These are phyloP conservation scores for Trichocladium uniseriatum DNA, from an alignment of 495 filamentous ascomycete genomes.

Conservation along the genomic window DNA sequence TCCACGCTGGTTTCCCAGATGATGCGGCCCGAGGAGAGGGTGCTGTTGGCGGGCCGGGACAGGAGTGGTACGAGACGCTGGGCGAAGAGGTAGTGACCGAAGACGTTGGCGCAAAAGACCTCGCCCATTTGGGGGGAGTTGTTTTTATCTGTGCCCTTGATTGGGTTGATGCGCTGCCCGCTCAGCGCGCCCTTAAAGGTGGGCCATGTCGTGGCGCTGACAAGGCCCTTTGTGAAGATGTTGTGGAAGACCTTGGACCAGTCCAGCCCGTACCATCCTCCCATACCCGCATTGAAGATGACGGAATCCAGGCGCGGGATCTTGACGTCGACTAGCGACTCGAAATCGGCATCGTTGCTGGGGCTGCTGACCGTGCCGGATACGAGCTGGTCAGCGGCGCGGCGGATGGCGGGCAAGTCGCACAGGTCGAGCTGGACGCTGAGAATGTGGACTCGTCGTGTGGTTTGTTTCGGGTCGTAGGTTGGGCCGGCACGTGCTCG, in stretches of 20 bases:
- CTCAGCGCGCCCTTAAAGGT: constrained; percentile 55
- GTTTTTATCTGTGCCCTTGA: constrained; percentile 9
- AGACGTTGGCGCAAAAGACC: constrained; percentile 84
- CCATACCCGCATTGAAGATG: constrained; percentile 82
- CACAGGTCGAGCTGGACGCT: constrained; percentile 50
- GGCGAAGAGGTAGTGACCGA: constrained; percentile 87
- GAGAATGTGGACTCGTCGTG: constrained; percentile 45
- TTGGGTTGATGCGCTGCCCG: constrained; percentile 45
- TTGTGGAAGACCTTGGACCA: constrained; percentile 55
- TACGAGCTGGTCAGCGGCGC: constrained; percentile 37
- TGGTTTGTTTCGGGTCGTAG: constrained; percentile 37
- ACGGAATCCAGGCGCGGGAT: constrained; percentile 68
- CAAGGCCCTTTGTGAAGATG: constrained; percentile 50
- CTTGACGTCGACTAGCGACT: constrained; percentile 34
- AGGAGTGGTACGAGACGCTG: constrained; percentile 72
- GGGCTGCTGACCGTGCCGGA: constrained; percentile 42
- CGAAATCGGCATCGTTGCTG: constrained; percentile 23
- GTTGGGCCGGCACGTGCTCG: constrained; percentile 29
- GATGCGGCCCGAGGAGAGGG: constrained; percentile 44
- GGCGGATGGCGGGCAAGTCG: constrained; percentile 40
- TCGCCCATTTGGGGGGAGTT: constrained; percentile 44
- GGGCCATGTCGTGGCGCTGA: constrained; percentile 68
- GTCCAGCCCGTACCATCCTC: constrained; percentile 73
- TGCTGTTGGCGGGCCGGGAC: constrained; percentile 33
- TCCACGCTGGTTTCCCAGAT: constrained; percentile 84